These are phyloP conservation scores for Scalesia atractyloides DNA, from an alignment of 129 eudicot genomes.

Conservation along the genomic window DNA sequence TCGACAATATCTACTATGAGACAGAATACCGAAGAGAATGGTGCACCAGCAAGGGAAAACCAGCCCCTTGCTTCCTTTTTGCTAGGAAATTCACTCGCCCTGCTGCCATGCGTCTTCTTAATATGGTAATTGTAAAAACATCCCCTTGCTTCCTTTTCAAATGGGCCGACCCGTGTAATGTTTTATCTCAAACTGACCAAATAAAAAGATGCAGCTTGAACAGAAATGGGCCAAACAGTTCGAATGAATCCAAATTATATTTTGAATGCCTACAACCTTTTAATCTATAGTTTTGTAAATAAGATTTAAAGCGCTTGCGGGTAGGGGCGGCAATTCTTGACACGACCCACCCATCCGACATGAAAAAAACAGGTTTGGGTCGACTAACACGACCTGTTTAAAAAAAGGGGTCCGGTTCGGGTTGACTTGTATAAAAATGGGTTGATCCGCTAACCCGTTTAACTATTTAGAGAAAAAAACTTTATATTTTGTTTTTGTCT, in stretches of 20 bases:
- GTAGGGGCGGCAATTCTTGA: too few species aligned
- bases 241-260: neutral
- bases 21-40: constrained; percentile 92
- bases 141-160: neutral
- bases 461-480: too few species aligned
- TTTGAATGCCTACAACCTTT: neutral
- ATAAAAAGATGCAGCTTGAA: neutral
- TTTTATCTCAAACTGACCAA: neutral
- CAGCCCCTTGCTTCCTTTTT: constrained; percentile 87
- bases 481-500: too few species aligned
- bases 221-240: neutral
- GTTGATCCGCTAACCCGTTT: too few species aligned
- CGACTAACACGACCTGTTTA: too few species aligned
- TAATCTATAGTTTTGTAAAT: neutral
- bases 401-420: too few species aligned
- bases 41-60: constrained; percentile 95
- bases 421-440: too few species aligned
- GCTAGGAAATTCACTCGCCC: constrained; percentile 95
- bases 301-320: neutral
- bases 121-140: constrained; percentile 46
- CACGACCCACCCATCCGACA: too few species aligned
- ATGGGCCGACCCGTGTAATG: neutral
- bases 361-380: too few species aligned
- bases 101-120: constrained; percentile 84
- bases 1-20: constrained; percentile 81